Evolutionary conservation across 2,329 filamentous ascomycete species (phyloP).

Genomic region (Epichloe scottii): DNA sequence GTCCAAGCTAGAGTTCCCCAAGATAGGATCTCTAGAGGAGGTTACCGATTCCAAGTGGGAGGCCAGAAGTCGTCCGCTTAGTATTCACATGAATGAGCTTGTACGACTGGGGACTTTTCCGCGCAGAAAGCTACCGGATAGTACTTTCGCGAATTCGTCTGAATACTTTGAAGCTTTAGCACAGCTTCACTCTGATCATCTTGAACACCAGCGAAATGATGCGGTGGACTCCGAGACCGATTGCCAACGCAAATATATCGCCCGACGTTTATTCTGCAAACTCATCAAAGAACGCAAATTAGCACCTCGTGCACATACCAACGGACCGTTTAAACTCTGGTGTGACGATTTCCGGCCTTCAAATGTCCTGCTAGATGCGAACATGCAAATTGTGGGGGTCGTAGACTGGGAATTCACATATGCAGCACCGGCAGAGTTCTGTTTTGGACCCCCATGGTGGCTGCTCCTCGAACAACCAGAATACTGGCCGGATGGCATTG

Average conservation of each 20-base stretch:
- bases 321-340: conserved; percentile 13
- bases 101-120: conserved; percentile 1
- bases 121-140: not conserved
- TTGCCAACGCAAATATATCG: conserved; percentile 21
- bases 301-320: conserved; percentile 9
- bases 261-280: conserved; percentile 9
- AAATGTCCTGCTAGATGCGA: conserved; percentile 19
- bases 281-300: conserved; percentile 18
- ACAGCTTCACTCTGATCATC: not conserved
- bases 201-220: conserved; percentile 23
- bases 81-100: conserved; percentile 4
- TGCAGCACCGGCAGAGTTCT: conserved; percentile 20
- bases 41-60: conserved; percentile 7
- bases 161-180: not conserved
- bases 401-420: conserved; percentile 16
- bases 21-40: not conserved
- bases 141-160: not conserved
- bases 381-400: conserved; percentile 17
- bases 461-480: conserved; percentile 21
- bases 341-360: conserved; percentile 20
- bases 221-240: conserved; percentile 18
- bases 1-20: not conserved
- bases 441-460: conserved; percentile 26
- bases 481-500: conserved; percentile 18
- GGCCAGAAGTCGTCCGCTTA: conserved; percentile 13